phyloP scores from a whole-genome alignment of 2,329 filamentous ascomycete genomes.

The Macrophomina tecta region DNA sequence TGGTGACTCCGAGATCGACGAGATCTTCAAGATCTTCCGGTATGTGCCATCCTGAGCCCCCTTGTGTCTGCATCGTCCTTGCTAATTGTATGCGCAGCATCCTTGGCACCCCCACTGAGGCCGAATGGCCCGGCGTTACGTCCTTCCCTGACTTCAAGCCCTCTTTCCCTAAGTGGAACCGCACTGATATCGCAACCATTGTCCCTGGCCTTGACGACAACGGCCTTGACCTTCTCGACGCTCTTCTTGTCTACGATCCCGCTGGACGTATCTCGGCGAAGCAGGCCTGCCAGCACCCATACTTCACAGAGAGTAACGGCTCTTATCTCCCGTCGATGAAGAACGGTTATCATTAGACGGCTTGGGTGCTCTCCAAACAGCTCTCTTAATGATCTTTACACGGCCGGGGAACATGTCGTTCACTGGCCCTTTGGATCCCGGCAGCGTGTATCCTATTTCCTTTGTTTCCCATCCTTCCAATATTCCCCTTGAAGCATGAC shows the following conservation, averaged over 20 bases:
- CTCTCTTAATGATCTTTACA: neutral
- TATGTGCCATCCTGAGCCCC: slow-evolving; percentile 47
- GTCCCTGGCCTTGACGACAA: slow-evolving; percentile 75
- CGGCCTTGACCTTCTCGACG: slow-evolving; percentile 71
- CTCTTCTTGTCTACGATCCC: slow-evolving; percentile 84
- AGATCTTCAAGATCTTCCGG: slow-evolving; percentile 96
- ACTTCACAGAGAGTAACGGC: slow-evolving; percentile 67
- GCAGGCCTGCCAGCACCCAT: slow-evolving; percentile 82
- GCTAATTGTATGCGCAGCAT: slow-evolving; percentile 43
- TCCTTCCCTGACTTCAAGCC: slow-evolving; percentile 93
- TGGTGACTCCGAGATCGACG: slow-evolving; percentile 90
- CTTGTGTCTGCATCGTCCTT: slow-evolving; percentile 5
- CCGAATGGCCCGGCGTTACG: slow-evolving; percentile 88
- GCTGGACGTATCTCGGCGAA: slow-evolving; percentile 88
- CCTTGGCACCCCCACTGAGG: slow-evolving; percentile 82
- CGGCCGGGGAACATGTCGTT: neutral
- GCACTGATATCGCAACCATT: slow-evolving; percentile 69
- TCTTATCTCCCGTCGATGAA: slow-evolving; percentile 40
- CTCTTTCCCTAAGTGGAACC: slow-evolving; percentile 89
- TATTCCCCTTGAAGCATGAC: slow-evolving; percentile 26
- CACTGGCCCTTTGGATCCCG: neutral
- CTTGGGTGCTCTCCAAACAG: neutral
- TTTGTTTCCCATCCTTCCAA: slow-evolving; percentile 18
- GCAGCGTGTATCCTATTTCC: slow-evolving; percentile 4
- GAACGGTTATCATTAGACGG: slow-evolving; percentile 26